Evolutionary conservation across 2,329 filamentous ascomycete species (phyloP), one percentile per base, ranked within the genome.

Genomic region (Talaromyces sp.): DNA sequence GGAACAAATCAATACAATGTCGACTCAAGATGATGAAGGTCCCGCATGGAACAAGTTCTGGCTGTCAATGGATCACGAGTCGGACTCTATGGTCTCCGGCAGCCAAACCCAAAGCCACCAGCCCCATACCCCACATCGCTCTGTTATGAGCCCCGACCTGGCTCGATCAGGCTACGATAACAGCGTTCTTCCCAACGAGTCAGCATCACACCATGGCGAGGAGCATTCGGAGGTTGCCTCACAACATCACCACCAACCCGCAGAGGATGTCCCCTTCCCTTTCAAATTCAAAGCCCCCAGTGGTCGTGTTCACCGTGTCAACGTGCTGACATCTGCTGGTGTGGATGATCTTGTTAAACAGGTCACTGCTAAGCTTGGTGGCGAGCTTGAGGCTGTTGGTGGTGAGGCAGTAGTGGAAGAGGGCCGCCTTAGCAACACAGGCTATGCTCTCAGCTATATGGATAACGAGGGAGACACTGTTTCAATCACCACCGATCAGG

Each of bases 31-130:
- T 69, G 91, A 86, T 64, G 94, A 99, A 75, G 94, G 94, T 0
- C 94, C 94, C 4, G 94, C 94, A 6, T 99, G 94, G 94, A 97
- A 97, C 80, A 99, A 97, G 75, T 99, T 99, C 78, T 99, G 94
- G 94, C 81, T 97, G 62, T 97, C 94, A 1, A 86, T 99, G 65
- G 86, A 97, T 72, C 86, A 95, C 65, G 93, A 96, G 72, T 93
- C 92, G 13, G 94, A 97, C 75, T 99, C 94, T 2, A 88, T 96
- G 82, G 86, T 97, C 73, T 99, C 94, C 54, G 94, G 92, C 44
- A 90, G 89, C 67, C 87, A 87, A 67, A 90, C 89, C 67, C 87
- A 87, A 67, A 90, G 89, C 67, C 87, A 87, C 66, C 87, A 90
- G 64, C 85, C 79, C 66, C 85, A 82, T 47, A 86, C 87, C 52